Base-by-base conservation (phyloP, 306 rosid genomes). In the Casuarina glauca region DNA sequence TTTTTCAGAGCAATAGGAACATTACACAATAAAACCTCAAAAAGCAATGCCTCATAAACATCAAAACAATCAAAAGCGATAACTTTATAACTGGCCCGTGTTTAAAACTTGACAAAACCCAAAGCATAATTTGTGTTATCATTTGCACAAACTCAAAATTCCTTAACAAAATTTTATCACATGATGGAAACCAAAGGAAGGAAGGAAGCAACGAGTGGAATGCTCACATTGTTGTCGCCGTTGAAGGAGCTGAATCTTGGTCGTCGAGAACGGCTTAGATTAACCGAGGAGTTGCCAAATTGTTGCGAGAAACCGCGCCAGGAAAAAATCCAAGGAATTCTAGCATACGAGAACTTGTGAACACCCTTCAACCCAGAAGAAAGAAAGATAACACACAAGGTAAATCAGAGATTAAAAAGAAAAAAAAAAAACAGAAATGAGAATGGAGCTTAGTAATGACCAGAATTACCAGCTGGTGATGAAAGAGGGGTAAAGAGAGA, bases 161-260 rank as follows among this genome's bases (percentile, higher is more conserved):
- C 16, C 20, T 13, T 51, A 51, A 15, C n/a, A 4, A 51, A 12
- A 12, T 13, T 51, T 2, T 51, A 51, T 41, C 16, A 57, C 2
- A 43, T 11, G 48, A 12, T 26, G 42, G 41, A 19, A 45, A 50
- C 11, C 15, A 0, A 48, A 48, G 51, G 51, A 6, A 66, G 19
- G 71, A 20, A 26, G 41, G 7, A 73, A 55, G 50, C 1, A 4
- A 17, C 39, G 44, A 8, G 44, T 39, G 51, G 26, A 57, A 10
- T 70, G 76, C 90, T 82, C 44, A 85, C 90, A 81, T 54, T 78
- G 58, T 61, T 64, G 46, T 69, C 79, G 80, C 64, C 82, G 79
- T 77, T 72, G 41, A 41, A 58, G 4, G 86, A 83, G 82, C 82
- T 83, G 70, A 63, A 45, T 60, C 75, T 78, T 74, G 81, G 48